Conservation (phyloP, 768 basidiomycete genomes). For the Aureoboletus auriporus region DNA sequence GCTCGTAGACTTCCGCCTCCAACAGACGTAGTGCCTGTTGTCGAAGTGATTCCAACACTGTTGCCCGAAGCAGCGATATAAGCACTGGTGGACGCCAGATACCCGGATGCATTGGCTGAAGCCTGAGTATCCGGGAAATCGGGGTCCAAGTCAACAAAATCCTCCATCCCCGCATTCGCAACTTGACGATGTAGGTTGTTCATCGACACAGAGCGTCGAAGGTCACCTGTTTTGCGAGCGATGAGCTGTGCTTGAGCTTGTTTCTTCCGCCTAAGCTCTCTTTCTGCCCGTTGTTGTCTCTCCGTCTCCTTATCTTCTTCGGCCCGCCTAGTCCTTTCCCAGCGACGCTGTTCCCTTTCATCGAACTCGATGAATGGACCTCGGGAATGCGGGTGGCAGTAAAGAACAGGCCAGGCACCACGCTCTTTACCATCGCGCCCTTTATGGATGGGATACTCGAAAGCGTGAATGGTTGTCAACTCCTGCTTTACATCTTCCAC, state of each 20-base stretch:
- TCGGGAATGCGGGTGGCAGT: slow-evolving; percentile 70
- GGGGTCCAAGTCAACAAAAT: slow-evolving; percentile 39
- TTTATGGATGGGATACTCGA: slow-evolving; percentile 68
- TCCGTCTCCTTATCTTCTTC: slow-evolving; percentile 37
- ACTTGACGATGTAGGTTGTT: slow-evolving; percentile 64
- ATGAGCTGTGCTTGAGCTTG: slow-evolving; percentile 25
- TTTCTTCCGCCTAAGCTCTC: slow-evolving; percentile 26
- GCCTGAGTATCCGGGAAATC: slow-evolving; percentile 37
- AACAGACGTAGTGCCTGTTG: slow-evolving; percentile 80
- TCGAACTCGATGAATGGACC: slow-evolving; percentile 77
- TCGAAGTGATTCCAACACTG: slow-evolving; percentile 88
- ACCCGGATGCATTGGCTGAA: slow-evolving; percentile 68
- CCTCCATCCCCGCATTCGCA: slow-evolving; percentile 37
- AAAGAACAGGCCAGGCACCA: slow-evolving; percentile 77
- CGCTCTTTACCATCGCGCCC: slow-evolving; percentile 49
- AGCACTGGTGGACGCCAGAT: slow-evolving; percentile 52
- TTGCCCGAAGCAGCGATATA: slow-evolving; percentile 95
- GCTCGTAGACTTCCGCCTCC: slow-evolving; percentile 43
- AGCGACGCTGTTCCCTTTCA: slow-evolving; percentile 64
- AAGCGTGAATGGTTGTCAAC: slow-evolving; percentile 76
- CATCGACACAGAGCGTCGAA: slow-evolving; percentile 74
- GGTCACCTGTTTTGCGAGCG: slow-evolving; percentile 42
- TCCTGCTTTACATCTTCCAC: slow-evolving; percentile 88
- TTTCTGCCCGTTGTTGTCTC: slow-evolving; percentile 22
- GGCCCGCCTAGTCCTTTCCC: slow-evolving; percentile 50